Evolutionary conservation across 2,329 filamentous ascomycete species (phyloP).

Genomic region (Microcyclosporella mali): DNA sequence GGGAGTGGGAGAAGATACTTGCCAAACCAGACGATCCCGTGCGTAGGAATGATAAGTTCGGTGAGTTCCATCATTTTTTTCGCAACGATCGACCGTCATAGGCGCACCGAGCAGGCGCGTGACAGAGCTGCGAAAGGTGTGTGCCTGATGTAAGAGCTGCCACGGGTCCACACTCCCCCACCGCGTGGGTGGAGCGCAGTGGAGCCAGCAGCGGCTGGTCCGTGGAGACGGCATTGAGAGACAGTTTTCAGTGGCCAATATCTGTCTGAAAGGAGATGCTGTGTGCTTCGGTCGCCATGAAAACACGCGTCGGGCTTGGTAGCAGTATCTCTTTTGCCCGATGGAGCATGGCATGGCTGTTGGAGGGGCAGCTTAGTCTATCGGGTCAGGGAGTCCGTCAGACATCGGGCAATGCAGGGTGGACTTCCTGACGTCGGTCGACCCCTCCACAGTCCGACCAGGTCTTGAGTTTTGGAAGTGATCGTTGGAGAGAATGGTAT

Average conservation of each 20-base stretch:
- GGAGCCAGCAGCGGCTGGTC: conserved; percentile 5
- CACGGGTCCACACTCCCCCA: conserved; percentile 15
- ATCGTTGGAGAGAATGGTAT: too few species aligned
- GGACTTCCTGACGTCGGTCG: neutral
- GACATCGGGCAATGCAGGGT: neutral
- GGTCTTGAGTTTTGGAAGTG: too few species aligned
- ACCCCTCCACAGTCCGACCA: too few species aligned
- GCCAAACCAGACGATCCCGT: neutral
- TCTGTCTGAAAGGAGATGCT: neutral
- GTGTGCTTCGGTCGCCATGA: neutral
- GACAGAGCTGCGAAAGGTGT: conserved; percentile 16
- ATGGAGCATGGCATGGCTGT: neutral
- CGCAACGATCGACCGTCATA: conserved; percentile 16
- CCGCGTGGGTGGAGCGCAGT: conserved; percentile 4
- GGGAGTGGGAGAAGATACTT: neutral
- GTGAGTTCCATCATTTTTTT: conserved; percentile 8
- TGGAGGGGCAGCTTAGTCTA: neutral
- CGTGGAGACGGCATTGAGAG: neutral
- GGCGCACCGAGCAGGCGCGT: conserved; percentile 12
- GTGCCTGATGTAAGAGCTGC: conserved; percentile 17
- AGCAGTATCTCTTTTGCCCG: neutral
- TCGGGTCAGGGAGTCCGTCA: neutral
- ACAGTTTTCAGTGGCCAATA: neutral
- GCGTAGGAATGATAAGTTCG: conserved; percentile 2
- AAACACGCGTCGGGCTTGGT: neutral